Evolutionary conservation across 768 basidiomycete species (phyloP), one percentile per base, ranked within the genome.

Genomic region (Daedaleopsis sinensis): DNA sequence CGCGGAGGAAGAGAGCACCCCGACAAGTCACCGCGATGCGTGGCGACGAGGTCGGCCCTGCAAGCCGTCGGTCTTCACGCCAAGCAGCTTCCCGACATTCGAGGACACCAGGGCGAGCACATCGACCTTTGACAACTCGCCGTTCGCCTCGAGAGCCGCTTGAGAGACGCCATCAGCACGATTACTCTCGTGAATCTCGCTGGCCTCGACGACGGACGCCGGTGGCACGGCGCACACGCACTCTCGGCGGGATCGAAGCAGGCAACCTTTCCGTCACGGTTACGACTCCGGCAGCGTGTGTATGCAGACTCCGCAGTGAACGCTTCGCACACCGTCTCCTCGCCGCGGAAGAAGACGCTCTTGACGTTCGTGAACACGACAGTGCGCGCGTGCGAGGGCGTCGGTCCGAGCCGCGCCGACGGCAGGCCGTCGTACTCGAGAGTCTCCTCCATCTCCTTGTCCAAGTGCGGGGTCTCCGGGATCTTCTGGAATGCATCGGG

Each of bases 321-420:
- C 12, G 72, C 67, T 59, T 77, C 73, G 16, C 68, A 67, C 27
- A 79, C 73, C 49, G 67, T 71, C 6, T 57, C 58, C 16, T 67
- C 73, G 18, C 55, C 70, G 52, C 77, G 74, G 53, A 78, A 64
- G 63, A 79, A 84, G 19, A 91, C 73, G 48, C 75, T 80, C 15
- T 71, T 74, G 42, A 93, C 86, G 66, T 90, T 90, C 21, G 78
- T 81, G 79, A 93, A 92, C 13, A 88, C 71, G 42, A 92, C 74
- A 18, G 77, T 72, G 36, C 71, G 64, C 46, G 59, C 47, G 16
- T 49, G 52, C 5, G 74, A 68, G 63, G 59, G 71, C 27, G 76
- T 79, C 0, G 84, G 73, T 38, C 71, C 75, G 43, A 94, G 74
- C 24, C n/a, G n/a, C n/a, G n/a, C n/a, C n/a, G 88, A 87, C 1